These are phyloP conservation scores for Alternaria ethzedia DNA, from an alignment of 2,329 filamentous ascomycete species.

Conservation along the genomic window DNA sequence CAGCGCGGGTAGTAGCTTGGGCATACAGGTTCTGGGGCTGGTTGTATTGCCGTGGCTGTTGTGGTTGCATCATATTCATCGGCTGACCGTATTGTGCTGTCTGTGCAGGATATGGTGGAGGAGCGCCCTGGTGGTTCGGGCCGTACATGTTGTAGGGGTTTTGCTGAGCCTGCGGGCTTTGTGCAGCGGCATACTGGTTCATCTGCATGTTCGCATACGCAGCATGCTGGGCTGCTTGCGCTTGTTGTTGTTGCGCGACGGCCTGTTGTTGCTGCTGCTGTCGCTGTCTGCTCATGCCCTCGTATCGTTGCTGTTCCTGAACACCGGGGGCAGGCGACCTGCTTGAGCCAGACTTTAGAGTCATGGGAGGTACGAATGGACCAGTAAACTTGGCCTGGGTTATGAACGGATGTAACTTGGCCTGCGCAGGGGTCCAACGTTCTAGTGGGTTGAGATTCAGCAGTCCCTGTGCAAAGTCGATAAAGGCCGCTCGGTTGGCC, in stretches of 20 bases:
- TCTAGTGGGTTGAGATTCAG: constrained; percentile 95
- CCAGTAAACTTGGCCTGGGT: constrained; percentile 97
- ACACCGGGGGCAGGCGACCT: constrained; percentile 92
- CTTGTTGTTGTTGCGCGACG: constrained; percentile 62
- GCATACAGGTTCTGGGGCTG: constrained; percentile 76
- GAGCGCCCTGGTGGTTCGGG: constrained; percentile 69
- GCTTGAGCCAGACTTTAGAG: constrained; percentile 83
- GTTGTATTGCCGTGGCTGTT: constrained; percentile 48
- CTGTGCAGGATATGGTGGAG: constrained; percentile 81
- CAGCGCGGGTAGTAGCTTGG: constrained; percentile 77
- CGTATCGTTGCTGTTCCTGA: constrained; percentile 93
- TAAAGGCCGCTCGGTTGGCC: constrained; percentile 96
- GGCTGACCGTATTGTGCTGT: constrained; percentile 60
- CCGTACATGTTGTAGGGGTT: constrained; percentile 84
- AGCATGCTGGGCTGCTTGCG: constrained; percentile 65
- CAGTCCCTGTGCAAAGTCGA: constrained; percentile 94
- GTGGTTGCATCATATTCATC: constrained; percentile 59
- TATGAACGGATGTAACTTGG: constrained; percentile 96
- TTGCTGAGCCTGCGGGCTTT: constrained; percentile 57
- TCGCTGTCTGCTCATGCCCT: constrained; percentile 90
- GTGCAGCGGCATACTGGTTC: constrained; percentile 57
- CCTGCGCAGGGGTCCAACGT: constrained; percentile 96
- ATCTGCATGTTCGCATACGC: constrained; percentile 70
- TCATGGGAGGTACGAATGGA: constrained; percentile 96
- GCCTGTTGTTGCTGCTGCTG: constrained; percentile 62